A percentile compares a stretch with the other conserved stretches of the same genome.
Evolutionary conservation across 1,139 yeast genomes (phyloP).

Genomic region (Hyphopichia fennica): DNA sequence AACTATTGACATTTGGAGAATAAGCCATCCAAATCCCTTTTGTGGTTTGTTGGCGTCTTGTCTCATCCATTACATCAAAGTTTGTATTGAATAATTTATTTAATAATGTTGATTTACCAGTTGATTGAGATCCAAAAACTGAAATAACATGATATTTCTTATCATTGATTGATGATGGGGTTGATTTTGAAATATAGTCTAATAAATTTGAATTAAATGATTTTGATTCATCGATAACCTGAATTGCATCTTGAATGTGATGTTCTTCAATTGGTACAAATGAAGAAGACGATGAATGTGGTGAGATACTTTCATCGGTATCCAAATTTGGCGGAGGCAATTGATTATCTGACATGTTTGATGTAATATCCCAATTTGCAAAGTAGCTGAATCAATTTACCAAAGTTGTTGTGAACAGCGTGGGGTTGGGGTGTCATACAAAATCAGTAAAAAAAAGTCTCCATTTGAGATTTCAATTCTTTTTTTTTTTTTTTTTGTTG

Average conservation of each 20-base stretch:
- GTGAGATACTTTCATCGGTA: slow-evolving; percentile 1
- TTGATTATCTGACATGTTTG: slow-evolving; percentile 2
- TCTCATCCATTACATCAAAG: slow-evolving; percentile 92
- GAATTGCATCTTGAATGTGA: slow-evolving; percentile 52
- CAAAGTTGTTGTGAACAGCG: not conserved
- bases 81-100: slow-evolving; percentile 82
- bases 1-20: slow-evolving; percentile 45
- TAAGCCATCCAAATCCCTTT: slow-evolving; percentile 94
- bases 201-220: slow-evolving; percentile 49
- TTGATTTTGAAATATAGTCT: slow-evolving; percentile 38
- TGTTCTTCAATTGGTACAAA: slow-evolving; percentile 41
- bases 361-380: not conserved
- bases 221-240: slow-evolving; percentile 79
- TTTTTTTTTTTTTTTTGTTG: not conserved
- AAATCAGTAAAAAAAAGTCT: too few relatives aligned
- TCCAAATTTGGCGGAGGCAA: slow-evolving; percentile 4
- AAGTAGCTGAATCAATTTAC: not conserved
- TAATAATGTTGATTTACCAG: slow-evolving; percentile 91
- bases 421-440: not conserved
- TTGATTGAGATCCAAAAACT: slow-evolving; percentile 95
- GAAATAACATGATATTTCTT: slow-evolving; percentile 85
- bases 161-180: slow-evolving; percentile 47
- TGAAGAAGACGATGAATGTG: slow-evolving; percentile 33
- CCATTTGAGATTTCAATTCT: too few relatives aligned
- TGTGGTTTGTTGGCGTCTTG: slow-evolving; percentile 80